Evolutionary conservation across 495 filamentous ascomycete species (phyloP).

Genomic region (Penicillium canariense): DNA sequence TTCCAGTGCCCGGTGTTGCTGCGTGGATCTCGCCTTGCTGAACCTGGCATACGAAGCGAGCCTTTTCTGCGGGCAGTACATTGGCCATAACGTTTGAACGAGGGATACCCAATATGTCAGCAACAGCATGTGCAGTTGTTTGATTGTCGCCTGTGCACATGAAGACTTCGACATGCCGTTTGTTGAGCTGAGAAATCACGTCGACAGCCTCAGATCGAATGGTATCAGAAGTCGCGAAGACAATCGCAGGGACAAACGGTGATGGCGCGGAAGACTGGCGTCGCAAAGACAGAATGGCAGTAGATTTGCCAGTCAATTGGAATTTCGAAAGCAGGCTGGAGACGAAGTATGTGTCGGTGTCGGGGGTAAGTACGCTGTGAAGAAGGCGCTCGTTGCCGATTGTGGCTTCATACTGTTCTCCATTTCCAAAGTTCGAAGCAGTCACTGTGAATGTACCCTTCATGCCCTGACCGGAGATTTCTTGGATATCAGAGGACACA

Average conservation of each 20-base stretch:
- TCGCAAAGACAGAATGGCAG: constrained; percentile 64
- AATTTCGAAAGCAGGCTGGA: constrained; percentile 55
- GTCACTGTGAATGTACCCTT: constrained; percentile 61
- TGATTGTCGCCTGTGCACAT: constrained; percentile 86
- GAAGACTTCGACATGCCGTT: constrained; percentile 67
- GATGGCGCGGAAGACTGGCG: constrained; percentile 24
- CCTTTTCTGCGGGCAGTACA: constrained; percentile 82
- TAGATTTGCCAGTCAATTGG: constrained; percentile 70
- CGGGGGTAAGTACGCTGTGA: constrained; percentile 26
- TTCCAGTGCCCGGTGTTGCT: not conserved
- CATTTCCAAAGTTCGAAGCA: constrained; percentile 9
- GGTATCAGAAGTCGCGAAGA: constrained; percentile 69
- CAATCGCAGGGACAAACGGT: constrained; percentile 58
- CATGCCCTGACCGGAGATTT: constrained; percentile 80
- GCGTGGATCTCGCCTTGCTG: constrained; percentile 46
- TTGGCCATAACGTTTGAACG: constrained; percentile 77
- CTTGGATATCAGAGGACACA: constrained; percentile 55
- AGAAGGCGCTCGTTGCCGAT: constrained; percentile 85
- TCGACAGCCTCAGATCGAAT: constrained; percentile 70
- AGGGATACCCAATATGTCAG: constrained; percentile 71
- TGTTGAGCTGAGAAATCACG: constrained; percentile 66
- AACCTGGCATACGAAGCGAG: constrained; percentile 75
- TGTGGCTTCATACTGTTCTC: constrained; percentile 57
- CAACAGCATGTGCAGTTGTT: constrained; percentile 61
- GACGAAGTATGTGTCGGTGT: constrained; percentile 37